Conservation (phyloP, 345 rosid genomes). For the Aquilaria sinensis region DNA sequence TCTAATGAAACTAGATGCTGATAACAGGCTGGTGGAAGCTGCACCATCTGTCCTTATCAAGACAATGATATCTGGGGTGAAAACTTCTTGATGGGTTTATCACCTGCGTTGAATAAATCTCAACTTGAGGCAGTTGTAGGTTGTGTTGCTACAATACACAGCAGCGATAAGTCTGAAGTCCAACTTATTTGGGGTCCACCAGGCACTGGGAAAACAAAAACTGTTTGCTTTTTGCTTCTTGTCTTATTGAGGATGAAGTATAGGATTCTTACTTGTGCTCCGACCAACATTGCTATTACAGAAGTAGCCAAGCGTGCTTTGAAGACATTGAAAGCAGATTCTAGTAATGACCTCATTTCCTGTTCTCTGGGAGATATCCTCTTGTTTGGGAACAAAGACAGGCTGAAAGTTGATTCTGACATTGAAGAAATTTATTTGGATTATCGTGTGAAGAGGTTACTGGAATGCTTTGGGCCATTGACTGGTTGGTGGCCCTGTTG, state of each 20-base stretch:
- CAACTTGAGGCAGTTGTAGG: constrained; percentile 23
- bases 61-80: not conserved
- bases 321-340: constrained; percentile 21
- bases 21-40: constrained; percentile 26
- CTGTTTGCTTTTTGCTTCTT: constrained; percentile 23
- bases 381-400: constrained; percentile 34
- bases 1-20: not conserved
- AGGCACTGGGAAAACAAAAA: constrained; percentile 57
- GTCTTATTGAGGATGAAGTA: constrained; percentile 26
- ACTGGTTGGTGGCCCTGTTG: constrained; percentile 26
- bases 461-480: constrained; percentile 15
- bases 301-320: constrained; percentile 39
- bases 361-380: constrained; percentile 28
- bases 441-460: constrained; percentile 28
- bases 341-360: constrained; percentile 5
- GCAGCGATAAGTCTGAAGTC: constrained; percentile 24
- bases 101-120: constrained; percentile 23
- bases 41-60: constrained; percentile 8
- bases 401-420: constrained; percentile 24
- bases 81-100: not conserved
- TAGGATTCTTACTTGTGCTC: constrained; percentile 37
- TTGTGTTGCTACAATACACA: constrained; percentile 19
- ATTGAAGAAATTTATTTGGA: constrained; percentile 35
- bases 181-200: constrained; percentile 53
- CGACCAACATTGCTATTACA: constrained; percentile 43